A percentile compares a stretch with the other conserved stretches of the same genome.
phyloP scores from a whole-genome alignment of 2,329 filamentous ascomycete species.

The Passalora sequoiae region DNA sequence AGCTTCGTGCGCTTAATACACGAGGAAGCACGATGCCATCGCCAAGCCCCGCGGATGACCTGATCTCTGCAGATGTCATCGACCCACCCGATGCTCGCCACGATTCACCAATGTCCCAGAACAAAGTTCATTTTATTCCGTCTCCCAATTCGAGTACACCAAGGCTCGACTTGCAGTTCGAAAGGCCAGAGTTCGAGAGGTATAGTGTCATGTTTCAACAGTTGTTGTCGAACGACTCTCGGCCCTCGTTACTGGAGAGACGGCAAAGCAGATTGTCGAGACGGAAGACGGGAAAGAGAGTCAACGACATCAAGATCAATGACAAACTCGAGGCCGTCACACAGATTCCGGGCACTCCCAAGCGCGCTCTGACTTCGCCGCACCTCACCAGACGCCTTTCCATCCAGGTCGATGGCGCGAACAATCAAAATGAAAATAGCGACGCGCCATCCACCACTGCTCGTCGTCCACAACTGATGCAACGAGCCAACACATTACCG shows the following conservation, averaged over 20 bases:
- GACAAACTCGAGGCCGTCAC: background rate
- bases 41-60: background rate
- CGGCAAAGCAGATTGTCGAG: conserved; percentile 27
- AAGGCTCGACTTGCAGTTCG: conserved; percentile 70
- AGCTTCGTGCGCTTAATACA: background rate
- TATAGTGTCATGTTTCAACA: conserved; percentile 92
- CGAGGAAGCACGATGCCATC: conserved; percentile 3
- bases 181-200: conserved; percentile 71
- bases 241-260: conserved; percentile 30
- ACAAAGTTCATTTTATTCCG: background rate
- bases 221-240: conserved; percentile 51
- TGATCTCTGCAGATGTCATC: conserved; percentile 16
- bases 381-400: conserved; percentile 17
- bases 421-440: background rate
- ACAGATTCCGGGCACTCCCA: background rate
- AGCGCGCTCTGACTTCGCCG: conserved; percentile 18
- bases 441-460: conserved; percentile 15
- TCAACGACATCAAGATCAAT: background rate
- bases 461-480: conserved; percentile 19
- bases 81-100: conserved; percentile 5
- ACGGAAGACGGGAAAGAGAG: conserved; percentile 12
- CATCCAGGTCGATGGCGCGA: conserved; percentile 10
- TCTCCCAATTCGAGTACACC: conserved; percentile 24
- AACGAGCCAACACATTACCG: conserved; percentile 29
- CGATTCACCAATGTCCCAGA: conserved; percentile 14